Evolutionary conservation across 306 rosid genomes (phyloP).

Genomic region (Corylus avellana): DNA sequence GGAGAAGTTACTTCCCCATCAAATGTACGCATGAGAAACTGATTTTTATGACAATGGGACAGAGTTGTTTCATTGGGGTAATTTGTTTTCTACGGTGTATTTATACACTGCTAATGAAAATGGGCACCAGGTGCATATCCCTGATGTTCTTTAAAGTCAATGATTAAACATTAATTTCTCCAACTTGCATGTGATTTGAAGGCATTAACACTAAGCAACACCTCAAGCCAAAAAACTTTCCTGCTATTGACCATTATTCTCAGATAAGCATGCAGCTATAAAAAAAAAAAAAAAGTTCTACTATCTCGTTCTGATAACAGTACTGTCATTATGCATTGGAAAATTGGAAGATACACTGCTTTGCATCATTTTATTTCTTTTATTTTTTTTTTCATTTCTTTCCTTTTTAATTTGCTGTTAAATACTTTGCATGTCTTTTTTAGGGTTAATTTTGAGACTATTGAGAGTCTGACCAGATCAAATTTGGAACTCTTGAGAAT

Average conservation of each 20-base stretch:
- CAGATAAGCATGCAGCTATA: not conserved
- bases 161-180: not conserved
- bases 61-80: not conserved
- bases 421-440: not conserved
- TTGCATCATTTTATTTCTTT: not conserved
- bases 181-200: conserved; percentile 14
- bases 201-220: not conserved
- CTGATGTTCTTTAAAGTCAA: not conserved
- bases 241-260: not conserved
- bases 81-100: not conserved
- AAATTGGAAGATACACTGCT: not conserved
- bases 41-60: not conserved
- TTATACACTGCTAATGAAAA: not conserved
- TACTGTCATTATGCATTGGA: conserved; percentile 1
- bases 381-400: not conserved
- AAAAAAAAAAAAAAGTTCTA: not conserved
- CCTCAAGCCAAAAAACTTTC: conserved; percentile 1
- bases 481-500: not conserved
- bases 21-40: not conserved
- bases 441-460: not conserved
- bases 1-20: not conserved
- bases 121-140: not conserved
- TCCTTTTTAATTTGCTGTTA: not conserved
- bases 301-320: not conserved
- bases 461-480: conserved; percentile 1